phyloP scores from a whole-genome alignment of 352 stramenopile genomes.

The Aphanomyces astaci region DNA sequence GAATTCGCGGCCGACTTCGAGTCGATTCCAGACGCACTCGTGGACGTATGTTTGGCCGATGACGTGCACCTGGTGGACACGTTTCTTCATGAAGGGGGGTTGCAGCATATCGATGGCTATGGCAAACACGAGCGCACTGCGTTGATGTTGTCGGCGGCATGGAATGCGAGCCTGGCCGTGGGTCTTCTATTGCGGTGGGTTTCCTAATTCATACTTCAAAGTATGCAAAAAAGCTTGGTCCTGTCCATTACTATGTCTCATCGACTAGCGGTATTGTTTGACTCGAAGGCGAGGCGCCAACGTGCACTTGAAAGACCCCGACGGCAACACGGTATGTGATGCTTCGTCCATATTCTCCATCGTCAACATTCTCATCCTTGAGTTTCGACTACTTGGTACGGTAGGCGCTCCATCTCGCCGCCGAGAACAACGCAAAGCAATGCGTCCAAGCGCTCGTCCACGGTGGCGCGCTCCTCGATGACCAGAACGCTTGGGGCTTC shows the following conservation, averaged over 20 bases:
- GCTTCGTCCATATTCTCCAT: not conserved
- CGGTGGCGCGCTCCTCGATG: not conserved
- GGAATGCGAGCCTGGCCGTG: constrained; percentile 10
- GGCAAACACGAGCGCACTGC: constrained; percentile 18
- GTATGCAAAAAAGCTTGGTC: too few relatives aligned
- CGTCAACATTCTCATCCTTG: not conserved
- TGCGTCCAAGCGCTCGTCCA: constrained; percentile 10
- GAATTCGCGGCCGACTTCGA: not conserved
- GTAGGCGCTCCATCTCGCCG: constrained; percentile 18
- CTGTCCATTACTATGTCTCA: too few relatives aligned
- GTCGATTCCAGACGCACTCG: constrained; percentile 9
- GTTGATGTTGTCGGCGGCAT: constrained; percentile 13
- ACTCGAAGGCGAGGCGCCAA: constrained; percentile 7
- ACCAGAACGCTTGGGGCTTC: constrained; percentile 8
- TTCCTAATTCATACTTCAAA: not conserved
- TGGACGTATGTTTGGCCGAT: constrained; percentile 7
- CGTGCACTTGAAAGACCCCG: constrained; percentile 16
- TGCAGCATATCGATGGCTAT: constrained; percentile 2
- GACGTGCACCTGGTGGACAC: constrained; percentile 13
- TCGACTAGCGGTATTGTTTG: too few relatives aligned
- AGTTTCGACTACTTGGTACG: too few relatives aligned
- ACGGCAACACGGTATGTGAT: constrained; percentile 14
- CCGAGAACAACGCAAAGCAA: constrained; percentile 21
- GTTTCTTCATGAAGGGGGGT: constrained; percentile 6
- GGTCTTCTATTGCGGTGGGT: constrained; percentile 6